Conservation (phyloP, 148 eudicot genomes). For the Drosera capensis region DNA sequence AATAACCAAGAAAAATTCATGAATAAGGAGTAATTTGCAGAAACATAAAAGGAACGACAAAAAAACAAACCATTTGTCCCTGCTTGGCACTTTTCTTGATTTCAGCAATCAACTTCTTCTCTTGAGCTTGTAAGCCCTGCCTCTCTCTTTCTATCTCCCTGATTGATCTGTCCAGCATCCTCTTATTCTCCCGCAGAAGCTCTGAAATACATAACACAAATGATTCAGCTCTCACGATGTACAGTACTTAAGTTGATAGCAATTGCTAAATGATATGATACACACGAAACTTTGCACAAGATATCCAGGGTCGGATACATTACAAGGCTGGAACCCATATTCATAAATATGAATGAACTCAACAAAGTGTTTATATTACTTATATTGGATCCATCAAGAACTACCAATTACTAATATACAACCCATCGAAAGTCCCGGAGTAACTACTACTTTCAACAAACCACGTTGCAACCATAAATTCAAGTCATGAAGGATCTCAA, state of each 20-base stretch:
- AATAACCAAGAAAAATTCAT: too few species aligned
- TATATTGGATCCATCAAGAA: too few species aligned
- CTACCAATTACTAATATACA: too few species aligned
- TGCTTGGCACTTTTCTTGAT: conserved; percentile 98
- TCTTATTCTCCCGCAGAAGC: conserved; percentile 87
- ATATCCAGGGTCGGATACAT: too few species aligned
- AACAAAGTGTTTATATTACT: too few species aligned
- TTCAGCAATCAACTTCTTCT: conserved; percentile 82
- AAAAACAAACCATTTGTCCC: conserved; percentile 82
- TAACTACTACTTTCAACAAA: too few species aligned
- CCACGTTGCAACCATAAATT: too few species aligned
- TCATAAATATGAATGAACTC: too few species aligned
- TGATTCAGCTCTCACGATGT: neutral
- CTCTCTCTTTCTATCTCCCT: conserved; percentile 95
- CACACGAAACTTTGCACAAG: neutral
- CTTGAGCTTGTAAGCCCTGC: conserved; percentile 89
- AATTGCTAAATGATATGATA: neutral
- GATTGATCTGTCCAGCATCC: conserved; percentile 96
- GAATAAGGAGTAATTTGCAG: too few species aligned
- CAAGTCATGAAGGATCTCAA: too few species aligned
- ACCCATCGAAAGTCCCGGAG: too few species aligned
- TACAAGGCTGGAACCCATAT: too few species aligned
- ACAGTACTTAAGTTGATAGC: neutral
- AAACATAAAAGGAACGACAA: neutral
- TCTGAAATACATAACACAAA: conserved; percentile 29